Base-by-base conservation (phyloP, 768 basidiomycete species). In the Boletus vermiculosoides region DNA sequence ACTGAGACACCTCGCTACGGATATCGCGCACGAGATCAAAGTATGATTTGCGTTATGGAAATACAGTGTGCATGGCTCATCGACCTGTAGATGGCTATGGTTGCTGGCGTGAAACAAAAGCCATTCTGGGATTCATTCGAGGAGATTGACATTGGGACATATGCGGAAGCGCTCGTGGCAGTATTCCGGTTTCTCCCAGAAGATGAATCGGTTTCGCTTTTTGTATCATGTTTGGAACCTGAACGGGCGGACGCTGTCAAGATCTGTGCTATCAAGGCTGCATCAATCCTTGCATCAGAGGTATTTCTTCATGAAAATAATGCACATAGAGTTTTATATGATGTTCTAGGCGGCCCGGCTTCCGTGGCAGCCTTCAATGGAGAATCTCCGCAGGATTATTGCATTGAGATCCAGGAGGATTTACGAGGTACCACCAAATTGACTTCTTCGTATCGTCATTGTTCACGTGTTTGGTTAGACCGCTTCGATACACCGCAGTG, bases 181-280 rank as follows among this genome's bases (percentile, higher is more conserved):
- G 70, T 92, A 11, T 94, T 82, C 68, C 82, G 90, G 15, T 90
- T 88, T 62, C 69, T 90, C 22, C 80, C 87, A 0, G 74, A 78
- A 42, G 81, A 84, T 44, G 87, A 90, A 39, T 78, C 83, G 3
- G 46, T 85, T 8, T 76, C 77, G 0, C 65, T 92, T 7, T 90
- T 94, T 66, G 64, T 74, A 22, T 75, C 76, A 15, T 90, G 90
- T 59, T 67, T 92, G 41, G 84, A 88, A 54, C 83, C 91, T 10
- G 88, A 92, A 63, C 82, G 88, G 31, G 87, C 90, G 1, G 89
- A 92, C 25, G 87, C 87, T 2, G 83, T 91, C 62, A 94, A 94
- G 75, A 82, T 87, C 12, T 83, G 83, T 56, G 92, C 81, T 2
- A 77, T 94, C 52, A 84, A 87, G 59, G 90, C 92, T 3, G 85